Evolutionary conservation across 1,284 basidiomycete genomes (phyloP), one percentile per base, ranked within the genome.

Genomic region (Cryptococcus sp.): DNA sequence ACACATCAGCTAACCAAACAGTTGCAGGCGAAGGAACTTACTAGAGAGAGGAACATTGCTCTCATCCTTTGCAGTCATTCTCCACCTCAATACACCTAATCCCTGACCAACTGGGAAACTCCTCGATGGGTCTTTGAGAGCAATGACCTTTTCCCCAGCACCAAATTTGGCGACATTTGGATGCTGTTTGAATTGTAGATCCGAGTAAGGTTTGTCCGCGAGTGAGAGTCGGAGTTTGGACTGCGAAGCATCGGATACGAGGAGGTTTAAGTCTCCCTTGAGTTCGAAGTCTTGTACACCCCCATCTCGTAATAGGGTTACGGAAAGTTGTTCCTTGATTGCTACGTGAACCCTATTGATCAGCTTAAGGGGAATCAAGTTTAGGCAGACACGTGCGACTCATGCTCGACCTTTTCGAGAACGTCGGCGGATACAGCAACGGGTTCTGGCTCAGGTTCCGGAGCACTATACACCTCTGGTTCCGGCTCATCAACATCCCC

Each of bases 101-200:
- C 77, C 77, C 72, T 94, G 91, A 24, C 86, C 85, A 49, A 97
- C 85, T 0, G 91, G 94, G 83, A 97, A 97, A 9, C 83, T 78
- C 59, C 85, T 81, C 46, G 83, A 81, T 1, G 86, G 70, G 69
- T 98, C 93, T 74, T 92, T 93, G 61, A 98, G 79, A 7, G 85
- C 85, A 50, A 98, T 82, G 32, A 87, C 76, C 45, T 87, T 83
- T 22, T 86, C 83, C 42, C 67, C 54, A 2, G 52, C 36, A 1
- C 81, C 81, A 56, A 92, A 91, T 77, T 92, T 96, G 63, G 86
- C 88, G 5, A 96, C 88, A 56, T 96, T 88, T 7, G 94, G 93
- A 67, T 97, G 93, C 64, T 97, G 92, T 77, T 97, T 96, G 82
- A 93, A 96, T 74, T 93, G 91, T 34, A 97, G 76, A 24, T 77